phyloP scores from a whole-genome alignment of 805 yeast genomes.

The Candida nitratophila region DNA sequence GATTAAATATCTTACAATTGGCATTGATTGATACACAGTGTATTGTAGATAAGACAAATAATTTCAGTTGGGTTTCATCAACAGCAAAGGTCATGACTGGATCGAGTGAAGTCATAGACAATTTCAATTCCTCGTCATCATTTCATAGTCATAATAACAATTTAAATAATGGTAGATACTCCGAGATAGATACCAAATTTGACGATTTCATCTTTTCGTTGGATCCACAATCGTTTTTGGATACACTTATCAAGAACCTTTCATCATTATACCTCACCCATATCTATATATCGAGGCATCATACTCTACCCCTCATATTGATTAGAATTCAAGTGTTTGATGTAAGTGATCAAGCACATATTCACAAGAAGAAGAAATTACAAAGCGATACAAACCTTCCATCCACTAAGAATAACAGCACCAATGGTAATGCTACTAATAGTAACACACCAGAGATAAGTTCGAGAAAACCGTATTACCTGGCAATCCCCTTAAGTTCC shows the following conservation, averaged over 20 bases:
- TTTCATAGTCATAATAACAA: slow-evolving; percentile 9
- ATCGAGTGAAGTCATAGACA: slow-evolving; percentile 3
- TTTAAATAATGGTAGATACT: not conserved
- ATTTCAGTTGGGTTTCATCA: slow-evolving; percentile 41
- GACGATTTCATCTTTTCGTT: slow-evolving; percentile 29
- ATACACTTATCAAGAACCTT: slow-evolving; percentile 39
- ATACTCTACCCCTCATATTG: slow-evolving; percentile 50
- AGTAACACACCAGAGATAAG: slow-evolving; percentile 31
- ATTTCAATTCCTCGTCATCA: no score
- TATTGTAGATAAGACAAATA: slow-evolving; percentile 50
- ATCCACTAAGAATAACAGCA: not conserved
- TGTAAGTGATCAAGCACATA: slow-evolving; percentile 8
- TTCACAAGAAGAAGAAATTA: slow-evolving; percentile 5
- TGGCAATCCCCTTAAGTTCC: slow-evolving; percentile 62
- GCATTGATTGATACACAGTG: slow-evolving; percentile 67
- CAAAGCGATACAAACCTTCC: slow-evolving; percentile 4
- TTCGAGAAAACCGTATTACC: slow-evolving; percentile 54
- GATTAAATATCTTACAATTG: slow-evolving; percentile 56
- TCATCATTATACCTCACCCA: slow-evolving; percentile 52
- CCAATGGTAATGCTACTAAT: not conserved
- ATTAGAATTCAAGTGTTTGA: slow-evolving; percentile 69
- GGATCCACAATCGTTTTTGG: slow-evolving; percentile 46
- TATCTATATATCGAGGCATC: slow-evolving; percentile 60
- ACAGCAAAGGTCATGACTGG: slow-evolving; percentile 32
- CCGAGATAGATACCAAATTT: slow-evolving; percentile 14